phyloP scores from a whole-genome alignment of 2,329 filamentous ascomycete genomes.

The Paecilomyces dactylethromorphus region DNA sequence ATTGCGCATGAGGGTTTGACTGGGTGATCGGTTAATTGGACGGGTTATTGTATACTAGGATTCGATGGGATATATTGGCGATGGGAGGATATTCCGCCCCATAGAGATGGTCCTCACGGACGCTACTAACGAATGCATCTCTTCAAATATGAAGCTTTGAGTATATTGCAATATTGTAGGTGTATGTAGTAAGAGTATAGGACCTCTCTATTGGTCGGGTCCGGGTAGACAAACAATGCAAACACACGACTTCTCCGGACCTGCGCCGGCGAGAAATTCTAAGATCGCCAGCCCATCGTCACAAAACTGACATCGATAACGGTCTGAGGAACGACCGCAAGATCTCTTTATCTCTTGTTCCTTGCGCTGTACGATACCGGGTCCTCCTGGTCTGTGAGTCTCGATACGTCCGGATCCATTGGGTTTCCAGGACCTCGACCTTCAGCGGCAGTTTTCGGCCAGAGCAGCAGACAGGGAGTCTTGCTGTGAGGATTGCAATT shows the following conservation, averaged over 20 bases:
- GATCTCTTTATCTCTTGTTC: neutral
- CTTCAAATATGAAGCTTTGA: neutral
- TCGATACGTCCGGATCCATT: neutral
- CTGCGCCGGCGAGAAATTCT: neutral
- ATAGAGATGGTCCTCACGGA: neutral
- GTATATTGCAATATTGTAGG: neutral
- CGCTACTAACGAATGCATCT: neutral
- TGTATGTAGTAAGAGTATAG: neutral
- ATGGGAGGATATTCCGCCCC: neutral
- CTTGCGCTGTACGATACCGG: neutral
- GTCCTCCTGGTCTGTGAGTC: neutral
- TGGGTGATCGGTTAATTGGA: neutral
- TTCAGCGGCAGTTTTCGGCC: neutral
- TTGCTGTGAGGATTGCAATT: neutral
- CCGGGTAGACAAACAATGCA: neutral
- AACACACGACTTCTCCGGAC: neutral
- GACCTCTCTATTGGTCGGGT: too few relatives aligned
- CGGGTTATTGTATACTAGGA: neutral
- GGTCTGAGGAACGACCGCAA: neutral
- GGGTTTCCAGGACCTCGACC: neutral
- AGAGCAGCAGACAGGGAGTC: neutral
- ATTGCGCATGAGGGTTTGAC: neutral
- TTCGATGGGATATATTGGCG: neutral
- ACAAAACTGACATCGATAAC: neutral
- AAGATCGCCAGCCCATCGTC: neutral